Evolutionary conservation across 108 stramenopile genomes (phyloP).

Genomic region (Fragilariopsis cylindrus): DNA sequence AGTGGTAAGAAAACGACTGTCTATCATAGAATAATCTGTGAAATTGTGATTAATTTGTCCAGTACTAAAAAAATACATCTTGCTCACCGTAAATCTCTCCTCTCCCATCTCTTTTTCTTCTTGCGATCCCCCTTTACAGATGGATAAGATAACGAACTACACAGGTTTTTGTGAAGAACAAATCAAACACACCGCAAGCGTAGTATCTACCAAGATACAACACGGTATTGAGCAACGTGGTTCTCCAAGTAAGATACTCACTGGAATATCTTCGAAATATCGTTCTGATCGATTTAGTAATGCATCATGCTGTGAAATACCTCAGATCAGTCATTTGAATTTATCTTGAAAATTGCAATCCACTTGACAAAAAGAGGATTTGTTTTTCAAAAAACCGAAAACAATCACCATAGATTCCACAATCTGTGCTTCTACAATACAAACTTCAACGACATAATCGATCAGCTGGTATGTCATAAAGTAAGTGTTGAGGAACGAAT

Average conservation of each 20-base stretch:
- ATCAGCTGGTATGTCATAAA: too few species aligned
- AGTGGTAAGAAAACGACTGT: conserved; percentile 15
- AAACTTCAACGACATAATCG: too few species aligned
- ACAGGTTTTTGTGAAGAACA: conserved; percentile 45
- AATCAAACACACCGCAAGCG: conserved; percentile 37
- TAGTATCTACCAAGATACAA: conserved; percentile 13
- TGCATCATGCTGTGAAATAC: conserved; percentile 46
- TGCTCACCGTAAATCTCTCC: conserved; percentile 1
- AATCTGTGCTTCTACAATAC: too few species aligned
- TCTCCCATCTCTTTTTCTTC: conserved; percentile 29
- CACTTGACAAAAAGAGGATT: too few species aligned
- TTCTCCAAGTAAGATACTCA: conserved; percentile 44
- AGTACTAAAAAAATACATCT: too few species aligned
- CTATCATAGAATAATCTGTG: not conserved
- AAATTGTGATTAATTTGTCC: not conserved
- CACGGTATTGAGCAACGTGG: not conserved
- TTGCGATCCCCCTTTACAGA: conserved; percentile 46
- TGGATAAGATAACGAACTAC: conserved; percentile 36
- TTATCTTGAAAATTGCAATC: not conserved
- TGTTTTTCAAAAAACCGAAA: too few species aligned
- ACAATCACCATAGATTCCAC: too few species aligned
- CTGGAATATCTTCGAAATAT: conserved; percentile 73
- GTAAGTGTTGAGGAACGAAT: too few species aligned
- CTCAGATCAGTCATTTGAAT: conserved; percentile 16
- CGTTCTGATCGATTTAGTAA: conserved; percentile 46